Evolutionary conservation across 1,284 basidiomycete genomes (phyloP), one percentile per base, ranked within the genome.

Genomic region (Ceratobasidium theobromae): DNA sequence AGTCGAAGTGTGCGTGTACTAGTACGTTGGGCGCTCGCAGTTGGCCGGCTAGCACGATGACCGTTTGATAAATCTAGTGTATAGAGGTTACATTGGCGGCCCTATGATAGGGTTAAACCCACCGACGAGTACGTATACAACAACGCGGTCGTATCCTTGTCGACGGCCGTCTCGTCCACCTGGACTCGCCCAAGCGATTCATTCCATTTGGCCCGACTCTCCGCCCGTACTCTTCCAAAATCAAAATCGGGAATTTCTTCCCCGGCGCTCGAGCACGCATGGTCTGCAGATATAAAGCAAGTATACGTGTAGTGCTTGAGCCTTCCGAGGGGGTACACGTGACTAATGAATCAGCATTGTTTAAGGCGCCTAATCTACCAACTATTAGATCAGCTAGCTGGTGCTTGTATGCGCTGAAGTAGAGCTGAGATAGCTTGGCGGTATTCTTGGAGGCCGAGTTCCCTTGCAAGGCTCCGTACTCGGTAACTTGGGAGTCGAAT

Each of bases 1-100:
- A n/a, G n/a, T n/a, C n/a, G n/a, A n/a, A n/a, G n/a, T n/a, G n/a
- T n/a, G n/a, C n/a, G n/a, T n/a, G n/a, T n/a, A n/a, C n/a, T n/a
- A n/a, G n/a, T n/a, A n/a, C n/a, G 5, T 52, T 28, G 35, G 35
- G 11, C n/a, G 16, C 81, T 72, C 70, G 84, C 83, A 84, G 70
- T 89, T 86, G 2, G 84, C 86, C 6, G 87, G n/a, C n/a, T n/a
- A n/a, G 87, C 1, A 83, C 82, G 41, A 88, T 84, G 72, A 87
- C 86, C 0, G 82, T 83, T 62, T 86, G 75, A 71, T 88, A 88
- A 2, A 88, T 74, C 83, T 84, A 53, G 12, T 66, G n/a, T 8
- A 38, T 38, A 38, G 16, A 38, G 16, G 9, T n/a, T n/a, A n/a
- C n/a, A n/a, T n/a, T n/a, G n/a, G n/a, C n/a, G n/a, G n/a, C n/a